These are phyloP conservation scores for Argentina anserina DNA, from an alignment of 306 rosid species.

Conservation along the genomic window DNA sequence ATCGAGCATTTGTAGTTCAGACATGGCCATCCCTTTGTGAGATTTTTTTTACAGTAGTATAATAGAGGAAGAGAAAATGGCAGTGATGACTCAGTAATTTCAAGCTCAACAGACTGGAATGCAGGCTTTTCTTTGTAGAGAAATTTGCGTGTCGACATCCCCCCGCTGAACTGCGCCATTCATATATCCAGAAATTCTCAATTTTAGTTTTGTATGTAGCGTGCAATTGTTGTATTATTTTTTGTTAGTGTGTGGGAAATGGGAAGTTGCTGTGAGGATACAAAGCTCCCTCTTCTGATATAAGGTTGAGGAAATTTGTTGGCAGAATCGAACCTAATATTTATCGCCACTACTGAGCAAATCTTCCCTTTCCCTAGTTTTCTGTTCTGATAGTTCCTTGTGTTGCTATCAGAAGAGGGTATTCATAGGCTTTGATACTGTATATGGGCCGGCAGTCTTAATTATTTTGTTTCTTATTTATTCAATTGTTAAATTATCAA, in stretches of 20 bases:
- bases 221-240: not conserved
- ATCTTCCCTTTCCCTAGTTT: not conserved
- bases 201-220: not conserved
- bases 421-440: not conserved
- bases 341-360: slow-evolving; percentile 54
- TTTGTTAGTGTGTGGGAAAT: slow-evolving; percentile 21
- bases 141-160: slow-evolving; percentile 73
- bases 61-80: slow-evolving; percentile 8
- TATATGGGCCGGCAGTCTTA: not conserved
- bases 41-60: not conserved
- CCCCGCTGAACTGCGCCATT: slow-evolving; percentile 87
- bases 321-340: slow-evolving; percentile 75
- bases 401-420: not conserved
- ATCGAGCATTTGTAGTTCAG: not conserved
- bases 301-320: slow-evolving; percentile 51
- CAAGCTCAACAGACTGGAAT: slow-evolving; percentile 99
- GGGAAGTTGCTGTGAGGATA: slow-evolving; percentile 46
- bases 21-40: not conserved
- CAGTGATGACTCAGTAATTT: slow-evolving; percentile 49
- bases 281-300: slow-evolving; percentile 75
- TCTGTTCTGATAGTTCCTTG: not conserved
- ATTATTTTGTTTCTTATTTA: not conserved
- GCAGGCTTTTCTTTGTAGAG: slow-evolving; percentile 50
- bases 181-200: slow-evolving; percentile 2
- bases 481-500: not conserved